Base-by-base conservation (phyloP, 768 basidiomycete species). In the Trametes cingulata region DNA sequence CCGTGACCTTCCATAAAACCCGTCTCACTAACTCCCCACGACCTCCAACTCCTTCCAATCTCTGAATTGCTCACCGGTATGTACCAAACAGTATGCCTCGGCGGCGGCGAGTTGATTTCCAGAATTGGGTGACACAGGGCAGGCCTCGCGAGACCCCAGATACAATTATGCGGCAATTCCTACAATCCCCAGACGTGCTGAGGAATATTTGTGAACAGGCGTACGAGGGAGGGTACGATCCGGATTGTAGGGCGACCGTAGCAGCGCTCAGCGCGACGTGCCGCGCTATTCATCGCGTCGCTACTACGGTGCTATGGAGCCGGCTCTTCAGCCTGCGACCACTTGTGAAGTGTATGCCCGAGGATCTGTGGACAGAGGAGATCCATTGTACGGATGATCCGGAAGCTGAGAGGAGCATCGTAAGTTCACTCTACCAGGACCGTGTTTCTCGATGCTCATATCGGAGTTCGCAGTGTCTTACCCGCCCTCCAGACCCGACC, bases 171-270 rank as follows among this genome's bases (percentile, higher is more conserved):
- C 43, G 24, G 13, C 54, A 15, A 4, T 42, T 33, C 15, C 47
- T 63, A 3, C 39, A 45, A 14, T 54, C 40, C 22, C 52, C 52
- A 7, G 57, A 58, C 25, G 49, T 63, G 35, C 8, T 63, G 22
- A 42, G 37, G 46, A 63, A 58, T 24, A 63, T 63, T 24, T 63
- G 61, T 12, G 52, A 50, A n/a, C 61, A 63, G 35, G 56, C 56
- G 13, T 58, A 58, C 33, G 61, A 63, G 19, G 61, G 61, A 7
- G 61, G 61, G 12, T 63, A 63, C 33, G 53, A 63, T 12, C 24
- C 52, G 35, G 57, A 63, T 6, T 54, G 56, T 35, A 58, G 61
- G 52, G 52, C 61, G 15, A 40, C 52, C 1, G 61, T 63, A 1
- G 56, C 56, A 15, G 61, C 61, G 13, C 47, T 63, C 40, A 57